phyloP scores from a whole-genome alignment of 1,139 yeast genomes.

The Maudiozyma humilis region DNA sequence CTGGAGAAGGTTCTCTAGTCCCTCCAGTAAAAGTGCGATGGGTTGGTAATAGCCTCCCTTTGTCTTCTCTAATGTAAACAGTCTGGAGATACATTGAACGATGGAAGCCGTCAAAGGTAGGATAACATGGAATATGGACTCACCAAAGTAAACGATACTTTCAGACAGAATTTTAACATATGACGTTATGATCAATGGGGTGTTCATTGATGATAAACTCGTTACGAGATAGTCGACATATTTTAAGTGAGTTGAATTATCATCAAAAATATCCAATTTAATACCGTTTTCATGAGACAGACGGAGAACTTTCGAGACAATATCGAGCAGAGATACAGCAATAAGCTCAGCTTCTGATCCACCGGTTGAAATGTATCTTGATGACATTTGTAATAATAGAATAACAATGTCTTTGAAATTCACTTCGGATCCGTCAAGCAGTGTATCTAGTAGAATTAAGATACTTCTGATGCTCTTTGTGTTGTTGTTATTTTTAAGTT shows the following conservation, averaged over 20 bases:
- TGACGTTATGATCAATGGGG: slow-evolving; percentile 28
- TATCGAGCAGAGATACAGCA: slow-evolving; percentile 27
- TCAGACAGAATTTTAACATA: slow-evolving; percentile 30
- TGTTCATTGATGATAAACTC: slow-evolving; percentile 25
- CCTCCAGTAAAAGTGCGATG: slow-evolving; percentile 49
- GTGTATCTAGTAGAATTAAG: slow-evolving; percentile 38
- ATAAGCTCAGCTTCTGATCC: slow-evolving; percentile 26
- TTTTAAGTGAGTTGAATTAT: slow-evolving; percentile 27
- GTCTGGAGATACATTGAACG: slow-evolving; percentile 22
- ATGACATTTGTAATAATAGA: slow-evolving; percentile 30
- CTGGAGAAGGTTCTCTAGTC: slow-evolving; percentile 55
- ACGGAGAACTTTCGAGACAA: slow-evolving; percentile 28
- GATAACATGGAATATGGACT: slow-evolving; percentile 27
- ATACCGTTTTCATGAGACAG: slow-evolving; percentile 28
- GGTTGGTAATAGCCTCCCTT: slow-evolving; percentile 27
- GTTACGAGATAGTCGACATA: slow-evolving; percentile 31
- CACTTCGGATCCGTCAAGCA: slow-evolving; percentile 50
- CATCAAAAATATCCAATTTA: slow-evolving; percentile 29
- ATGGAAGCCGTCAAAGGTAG: slow-evolving; percentile 31
- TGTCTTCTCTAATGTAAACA: slow-evolving; percentile 20
- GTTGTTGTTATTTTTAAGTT: slow-evolving; percentile 23
- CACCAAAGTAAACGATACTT: slow-evolving; percentile 27
- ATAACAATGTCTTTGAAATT: slow-evolving; percentile 39
- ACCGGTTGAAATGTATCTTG: slow-evolving; percentile 24
- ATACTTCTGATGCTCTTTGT: slow-evolving; percentile 32